These are phyloP conservation scores for Echinosophora koreensis DNA, from an alignment of 306 rosid genomes.

Conservation along the genomic window DNA sequence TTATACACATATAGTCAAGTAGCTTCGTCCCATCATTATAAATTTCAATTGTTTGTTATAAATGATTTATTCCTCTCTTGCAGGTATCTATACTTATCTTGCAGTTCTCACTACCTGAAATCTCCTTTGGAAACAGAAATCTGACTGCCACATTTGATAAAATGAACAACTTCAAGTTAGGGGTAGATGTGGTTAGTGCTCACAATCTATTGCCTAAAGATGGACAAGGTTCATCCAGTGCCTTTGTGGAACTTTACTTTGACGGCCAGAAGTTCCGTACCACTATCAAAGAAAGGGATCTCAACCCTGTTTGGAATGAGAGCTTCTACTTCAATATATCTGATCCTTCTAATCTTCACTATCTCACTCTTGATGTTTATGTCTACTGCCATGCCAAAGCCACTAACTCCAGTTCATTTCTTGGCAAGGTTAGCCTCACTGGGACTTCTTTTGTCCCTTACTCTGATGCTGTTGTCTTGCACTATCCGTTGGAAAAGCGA, in stretches of 20 bases:
- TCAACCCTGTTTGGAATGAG: conserved; percentile 89
- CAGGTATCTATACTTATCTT: conserved; percentile 44
- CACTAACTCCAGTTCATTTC: conserved; percentile 68
- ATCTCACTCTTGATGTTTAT: conserved; percentile 73
- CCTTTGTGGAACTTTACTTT: conserved; percentile 78
- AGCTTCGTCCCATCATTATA: not conserved
- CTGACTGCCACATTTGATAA: conserved; percentile 33
- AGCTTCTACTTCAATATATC: conserved; percentile 82
- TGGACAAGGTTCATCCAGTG: conserved; percentile 80
- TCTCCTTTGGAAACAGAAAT: conserved; percentile 35
- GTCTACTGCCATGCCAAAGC: conserved; percentile 62
- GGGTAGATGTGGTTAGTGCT: conserved; percentile 80
- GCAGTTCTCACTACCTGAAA: conserved; percentile 26
- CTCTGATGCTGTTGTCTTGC: conserved; percentile 86
- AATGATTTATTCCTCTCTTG: conserved; percentile 30
- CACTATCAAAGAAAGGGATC: conserved; percentile 79
- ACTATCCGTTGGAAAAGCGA: conserved; percentile 81
- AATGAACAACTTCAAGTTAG: conserved; percentile 79
- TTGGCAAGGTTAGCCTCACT: conserved; percentile 72
- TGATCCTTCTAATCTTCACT: conserved; percentile 77
- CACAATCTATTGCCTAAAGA: conserved; percentile 90
- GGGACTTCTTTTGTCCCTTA: conserved; percentile 85
- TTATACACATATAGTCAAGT: not conserved
- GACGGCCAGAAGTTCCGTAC: conserved; percentile 82
- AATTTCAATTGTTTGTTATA: conserved; percentile 32